Evolutionary conservation across 352 stramenopile species (phyloP), one percentile per base, ranked within the genome.

Genomic region (Nothophytophthora sp.): DNA sequence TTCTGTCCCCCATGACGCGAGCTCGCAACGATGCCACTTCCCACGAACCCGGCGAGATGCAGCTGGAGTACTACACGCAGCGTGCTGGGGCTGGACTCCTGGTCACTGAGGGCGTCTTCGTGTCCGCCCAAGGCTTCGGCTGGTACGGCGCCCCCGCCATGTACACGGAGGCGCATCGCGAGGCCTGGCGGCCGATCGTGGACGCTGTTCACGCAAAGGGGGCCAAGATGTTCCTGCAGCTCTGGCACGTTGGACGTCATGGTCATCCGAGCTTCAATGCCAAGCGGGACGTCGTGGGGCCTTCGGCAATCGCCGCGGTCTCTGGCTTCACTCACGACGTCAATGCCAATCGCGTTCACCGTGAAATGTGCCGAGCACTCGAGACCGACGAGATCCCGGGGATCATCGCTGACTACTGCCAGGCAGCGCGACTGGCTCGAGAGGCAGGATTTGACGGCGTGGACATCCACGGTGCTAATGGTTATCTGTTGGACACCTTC

Each of bases 401-500:
- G 9, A 59, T 73, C 12, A 65, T 95, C 20, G 35, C 78, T 18
- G 76, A 90, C 37, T 96, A 74, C 57, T 51, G 60, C 8, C 36
- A 72, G 35, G 70, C 50, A 2, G 82, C 85, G 0, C 43, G 45
- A 19, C 63, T 66, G 5, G 64, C 72, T 2, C 72, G 78, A 23
- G 48, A 81, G 20, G 86, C 85, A 18, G 88, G 88, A 19, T 96
- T 64, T 10, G 45, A 53, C 23, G 45, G 46, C 16, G 46, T 54
- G 23, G 46, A 54, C 33, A 37, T 54, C 24, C 88, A 97, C 67
- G 48, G 12, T 13, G 88, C 83, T 8, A 93, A 97, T 54, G 90
- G 88, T 12, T 97, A 96, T 51, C 15, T 65, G 30, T 52, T 97
- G 38, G 85, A 97, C 51, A 63, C 92, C 51, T 95, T 96, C 58